Conservation (phyloP, 176 grass and related monocot genomes). For the Canna indica region DNA sequence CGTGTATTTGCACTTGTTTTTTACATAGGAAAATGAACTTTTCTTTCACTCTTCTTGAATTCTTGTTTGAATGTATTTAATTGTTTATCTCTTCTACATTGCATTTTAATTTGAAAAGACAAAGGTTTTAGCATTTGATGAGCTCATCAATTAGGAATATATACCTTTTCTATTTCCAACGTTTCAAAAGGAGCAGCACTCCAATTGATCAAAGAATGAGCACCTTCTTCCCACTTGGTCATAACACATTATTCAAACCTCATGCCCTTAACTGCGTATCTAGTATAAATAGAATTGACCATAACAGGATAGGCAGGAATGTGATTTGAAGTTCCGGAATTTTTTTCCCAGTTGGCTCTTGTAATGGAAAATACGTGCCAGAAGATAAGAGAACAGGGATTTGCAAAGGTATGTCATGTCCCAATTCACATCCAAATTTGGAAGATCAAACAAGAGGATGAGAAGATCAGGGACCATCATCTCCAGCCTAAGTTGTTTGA, state of each 20-base stretch:
- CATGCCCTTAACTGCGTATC: background rate
- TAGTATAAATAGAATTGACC: background rate
- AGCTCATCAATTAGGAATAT: background rate
- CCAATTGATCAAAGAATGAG: background rate
- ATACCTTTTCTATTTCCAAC: background rate
- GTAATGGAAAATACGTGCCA: background rate
- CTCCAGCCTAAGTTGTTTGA: background rate
- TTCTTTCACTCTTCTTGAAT: background rate
- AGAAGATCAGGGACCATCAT: background rate
- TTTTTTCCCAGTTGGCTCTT: background rate
- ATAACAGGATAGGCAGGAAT: background rate
- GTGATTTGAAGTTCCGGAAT: background rate
- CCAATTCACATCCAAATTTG: background rate
- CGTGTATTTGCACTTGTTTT: background rate
- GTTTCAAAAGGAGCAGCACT: background rate
- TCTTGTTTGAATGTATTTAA: background rate
- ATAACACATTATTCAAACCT: background rate
- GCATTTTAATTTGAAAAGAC: background rate
- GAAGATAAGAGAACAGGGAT: background rate
- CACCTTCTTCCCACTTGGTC: background rate
- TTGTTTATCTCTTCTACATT: background rate
- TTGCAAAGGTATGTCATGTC: background rate
- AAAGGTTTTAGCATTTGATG: background rate
- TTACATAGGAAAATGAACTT: background rate
- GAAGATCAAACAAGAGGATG: background rate